Evolutionary conservation across 768 basidiomycete species (phyloP).

Genomic region (Wakefieldia striispora): DNA sequence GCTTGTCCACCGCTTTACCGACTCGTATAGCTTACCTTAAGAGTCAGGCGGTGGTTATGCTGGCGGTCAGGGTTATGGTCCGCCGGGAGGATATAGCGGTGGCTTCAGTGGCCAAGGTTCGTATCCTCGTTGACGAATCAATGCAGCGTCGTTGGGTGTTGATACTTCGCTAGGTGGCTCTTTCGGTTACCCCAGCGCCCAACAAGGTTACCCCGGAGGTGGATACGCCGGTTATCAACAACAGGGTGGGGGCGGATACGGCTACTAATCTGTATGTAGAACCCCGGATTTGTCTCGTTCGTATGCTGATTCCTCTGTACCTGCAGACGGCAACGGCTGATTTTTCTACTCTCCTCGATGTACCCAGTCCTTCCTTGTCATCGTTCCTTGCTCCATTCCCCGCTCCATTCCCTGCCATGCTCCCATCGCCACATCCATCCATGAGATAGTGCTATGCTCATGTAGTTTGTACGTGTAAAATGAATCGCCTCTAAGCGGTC

Average conservation of each 20-base stretch:
- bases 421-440: not conserved
- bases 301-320: not conserved
- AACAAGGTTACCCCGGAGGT: constrained; percentile 20
- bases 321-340: not conserved
- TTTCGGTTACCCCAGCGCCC: constrained; percentile 14
- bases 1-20: not conserved
- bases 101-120: constrained; percentile 15
- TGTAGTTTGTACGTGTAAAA: constrained; percentile 23
- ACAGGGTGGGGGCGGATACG: constrained; percentile 25
- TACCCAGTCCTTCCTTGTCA: not conserved
- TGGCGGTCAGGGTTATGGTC: constrained; percentile 26
- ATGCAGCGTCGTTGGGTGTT: not conserved
- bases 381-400: not conserved
- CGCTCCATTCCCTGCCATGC: not conserved
- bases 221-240: constrained; percentile 29
- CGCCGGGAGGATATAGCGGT: constrained; percentile 27
- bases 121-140: not conserved
- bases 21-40: constrained; percentile 13
- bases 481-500: constrained; percentile 5
- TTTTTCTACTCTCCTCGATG: not conserved
- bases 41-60: constrained; percentile 27
- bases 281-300: too few species aligned
- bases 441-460: constrained; percentile 8
- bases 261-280: constrained; percentile 22
- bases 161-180: constrained; percentile 2